Base-by-base conservation (phyloP, 306 rosid genomes). In the Senna siamea region DNA sequence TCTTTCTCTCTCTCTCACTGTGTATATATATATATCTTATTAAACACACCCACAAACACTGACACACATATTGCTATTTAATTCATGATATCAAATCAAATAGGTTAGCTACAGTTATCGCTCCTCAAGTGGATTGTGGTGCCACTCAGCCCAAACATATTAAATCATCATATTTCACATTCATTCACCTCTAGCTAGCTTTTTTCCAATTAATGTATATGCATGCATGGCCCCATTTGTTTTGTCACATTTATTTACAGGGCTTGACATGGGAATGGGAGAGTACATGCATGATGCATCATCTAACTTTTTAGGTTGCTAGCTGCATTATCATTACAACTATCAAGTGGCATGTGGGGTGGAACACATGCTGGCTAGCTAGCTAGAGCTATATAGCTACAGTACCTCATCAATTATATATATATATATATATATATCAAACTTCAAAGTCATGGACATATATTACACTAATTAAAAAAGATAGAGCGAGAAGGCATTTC, bases 141-240 rank as follows among this genome's bases (percentile, higher is more conserved):
- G 74, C 23, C 66, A 60, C 34, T 79, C 7, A 60, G 88, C 87
- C 85, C 83, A 89, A 86, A 73, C 78, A 78, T 55, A 82, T 79
- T 80, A 70, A 72, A 46, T 78, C 78, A 41, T 66, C 71, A 73
- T 37, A 5, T 37, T 37, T 5, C 40, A 26, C 30, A 26, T 26
- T 26, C 30, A 44, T 44, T 44, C 51, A 44, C 12, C 20, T 73
- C 69, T 60, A 26, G 30, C 54, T 72, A 46, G 17, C 20, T 69
- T 81, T n/a, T 76, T 14, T 76, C 59, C 70, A 77, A 30, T 35
- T 22, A 15, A 26, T 26, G 30, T 26, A 26, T 54, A 37, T 37
- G 40, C 40, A 37, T 37, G 40, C 40, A 37, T 37, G 87, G 83
- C 64, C 88, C 87, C 67, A 72, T 69, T 71, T 84, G 69, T 69